phyloP scores from a whole-genome alignment of 176 grass and related monocot genomes.

The Eleusine indica region DNA sequence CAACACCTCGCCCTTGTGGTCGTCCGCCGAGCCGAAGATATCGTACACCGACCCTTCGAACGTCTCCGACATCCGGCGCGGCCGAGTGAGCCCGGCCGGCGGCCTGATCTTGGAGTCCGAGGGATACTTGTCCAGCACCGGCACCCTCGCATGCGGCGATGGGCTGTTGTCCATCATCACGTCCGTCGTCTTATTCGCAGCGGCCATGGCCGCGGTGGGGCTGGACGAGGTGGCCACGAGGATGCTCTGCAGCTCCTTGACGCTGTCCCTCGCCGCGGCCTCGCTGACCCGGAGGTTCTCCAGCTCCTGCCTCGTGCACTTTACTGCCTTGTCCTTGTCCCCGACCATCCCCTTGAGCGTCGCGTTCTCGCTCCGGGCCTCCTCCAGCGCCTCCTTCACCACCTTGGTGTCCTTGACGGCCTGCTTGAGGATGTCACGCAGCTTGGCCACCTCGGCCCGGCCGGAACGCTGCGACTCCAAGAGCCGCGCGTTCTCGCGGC shows the following conservation, averaged over 20 bases:
- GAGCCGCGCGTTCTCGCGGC: constrained; percentile 56
- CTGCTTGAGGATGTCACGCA: constrained; percentile 90
- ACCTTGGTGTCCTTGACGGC: constrained; percentile 69
- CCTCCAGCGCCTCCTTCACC: constrained; percentile 77
- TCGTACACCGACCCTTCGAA: constrained; percentile 68
- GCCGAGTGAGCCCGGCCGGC: constrained; percentile 47
- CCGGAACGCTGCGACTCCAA: constrained; percentile 60
- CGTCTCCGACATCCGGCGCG: constrained; percentile 48
- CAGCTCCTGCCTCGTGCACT: constrained; percentile 62
- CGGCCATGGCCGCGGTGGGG: constrained; percentile 13
- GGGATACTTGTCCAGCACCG: constrained; percentile 46
- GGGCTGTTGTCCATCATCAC: constrained; percentile 40
- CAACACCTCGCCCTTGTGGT: constrained; percentile 35
- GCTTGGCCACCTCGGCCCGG: constrained; percentile 72
- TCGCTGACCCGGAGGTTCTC: constrained; percentile 68
- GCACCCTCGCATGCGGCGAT: constrained; percentile 27
- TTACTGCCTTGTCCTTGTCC: constrained; percentile 65
- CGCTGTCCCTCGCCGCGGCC: constrained; percentile 70
- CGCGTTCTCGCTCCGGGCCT: constrained; percentile 61
- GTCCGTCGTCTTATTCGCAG: constrained; percentile 16
- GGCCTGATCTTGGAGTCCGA: constrained; percentile 45
- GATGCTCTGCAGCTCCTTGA: constrained; percentile 77
- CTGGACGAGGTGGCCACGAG: constrained; percentile 63
- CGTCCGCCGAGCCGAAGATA: constrained; percentile 52
- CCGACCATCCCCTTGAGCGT: constrained; percentile 52